Percentiles rank a stretch among this genome's conserved stretches.
These are phyloP conservation scores for Rhizophora mangle DNA, from an alignment of 345 rosid genomes.

Conservation along the genomic window DNA sequence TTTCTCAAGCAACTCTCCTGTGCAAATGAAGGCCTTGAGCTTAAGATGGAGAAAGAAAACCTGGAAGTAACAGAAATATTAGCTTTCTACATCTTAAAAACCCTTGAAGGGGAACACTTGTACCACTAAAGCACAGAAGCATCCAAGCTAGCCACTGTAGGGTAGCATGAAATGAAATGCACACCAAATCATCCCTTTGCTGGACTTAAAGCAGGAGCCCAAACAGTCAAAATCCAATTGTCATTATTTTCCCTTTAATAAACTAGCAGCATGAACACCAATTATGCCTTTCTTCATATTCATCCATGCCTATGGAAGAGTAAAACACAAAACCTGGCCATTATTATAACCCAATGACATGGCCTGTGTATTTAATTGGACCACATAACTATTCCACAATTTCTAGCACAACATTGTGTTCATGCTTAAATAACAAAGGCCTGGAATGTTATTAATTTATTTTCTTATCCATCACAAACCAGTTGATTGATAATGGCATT, in stretches of 20 bases:
- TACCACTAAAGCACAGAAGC: neutral
- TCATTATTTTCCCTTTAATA: no score
- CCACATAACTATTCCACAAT: neutral
- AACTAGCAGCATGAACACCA: no score
- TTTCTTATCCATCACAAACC: constrained; percentile 1
- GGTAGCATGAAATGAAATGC: neutral
- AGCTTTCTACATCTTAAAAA: constrained; percentile 10
- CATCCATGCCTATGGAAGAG: no score
- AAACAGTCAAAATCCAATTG: no score
- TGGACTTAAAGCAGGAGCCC: no score
- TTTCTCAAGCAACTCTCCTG: constrained; percentile 40
- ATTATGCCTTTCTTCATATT: no score
- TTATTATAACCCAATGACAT: neutral
- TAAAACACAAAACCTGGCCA: no score
- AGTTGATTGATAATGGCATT: neutral
- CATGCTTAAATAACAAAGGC: neutral
- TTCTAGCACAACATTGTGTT: neutral
- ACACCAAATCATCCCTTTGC: no score
- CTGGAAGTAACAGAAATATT: constrained; percentile 24
- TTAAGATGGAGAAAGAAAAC: constrained; percentile 56
- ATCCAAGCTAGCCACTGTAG: no score
- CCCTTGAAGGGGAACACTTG: neutral
- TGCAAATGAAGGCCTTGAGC: constrained; percentile 43
- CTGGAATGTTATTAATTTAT: neutral
- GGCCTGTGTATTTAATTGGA: neutral